Percentiles rank a stretch among this genome's conserved stretches.
Evolutionary conservation across 306 rosid genomes (phyloP).

Genomic region (Leucaena leucocephala): DNA sequence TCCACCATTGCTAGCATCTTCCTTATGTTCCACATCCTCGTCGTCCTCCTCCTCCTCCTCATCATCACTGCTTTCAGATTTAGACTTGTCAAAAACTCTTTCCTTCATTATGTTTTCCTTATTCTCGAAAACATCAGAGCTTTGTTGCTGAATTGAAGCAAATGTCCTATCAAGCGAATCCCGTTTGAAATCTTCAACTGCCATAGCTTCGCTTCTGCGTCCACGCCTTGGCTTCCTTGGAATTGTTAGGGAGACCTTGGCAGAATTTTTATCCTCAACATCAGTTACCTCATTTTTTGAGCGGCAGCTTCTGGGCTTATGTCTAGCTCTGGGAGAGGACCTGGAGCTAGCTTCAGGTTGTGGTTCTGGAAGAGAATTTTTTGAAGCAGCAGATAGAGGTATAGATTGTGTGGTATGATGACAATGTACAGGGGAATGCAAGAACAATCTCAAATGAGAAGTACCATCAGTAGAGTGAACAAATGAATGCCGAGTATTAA

Average conservation of each 20-base stretch:
- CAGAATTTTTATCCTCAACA: constrained; percentile 31
- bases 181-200: constrained; percentile 72
- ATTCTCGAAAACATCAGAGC: constrained; percentile 48
- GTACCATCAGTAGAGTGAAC: constrained; percentile 16
- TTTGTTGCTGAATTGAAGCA: constrained; percentile 62
- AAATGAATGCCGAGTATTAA: constrained; percentile 25
- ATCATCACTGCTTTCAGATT: constrained; percentile 24
- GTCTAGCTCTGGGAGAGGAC: constrained; percentile 36
- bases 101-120: constrained; percentile 59
- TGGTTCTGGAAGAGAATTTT: constrained; percentile 45
- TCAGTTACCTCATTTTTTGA: constrained; percentile 29
- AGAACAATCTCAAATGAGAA: constrained; percentile 29
- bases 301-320: constrained; percentile 28
- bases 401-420: constrained; percentile 37
- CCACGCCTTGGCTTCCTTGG: constrained; percentile 82
- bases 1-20: constrained; percentile 18
- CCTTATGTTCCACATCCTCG: constrained; percentile 23
- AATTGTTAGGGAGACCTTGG: constrained; percentile 44
- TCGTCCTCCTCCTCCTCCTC: constrained; percentile 30
- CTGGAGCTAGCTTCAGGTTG: constrained; percentile 44
- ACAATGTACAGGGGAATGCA: constrained; percentile 38
- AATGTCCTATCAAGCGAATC: constrained; percentile 65
- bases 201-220: constrained; percentile 76
- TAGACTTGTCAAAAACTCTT: constrained; percentile 28
- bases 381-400: constrained; percentile 49